Conservation (phyloP, 2,329 filamentous ascomycete species). For the Biscogniauxia sp. region DNA sequence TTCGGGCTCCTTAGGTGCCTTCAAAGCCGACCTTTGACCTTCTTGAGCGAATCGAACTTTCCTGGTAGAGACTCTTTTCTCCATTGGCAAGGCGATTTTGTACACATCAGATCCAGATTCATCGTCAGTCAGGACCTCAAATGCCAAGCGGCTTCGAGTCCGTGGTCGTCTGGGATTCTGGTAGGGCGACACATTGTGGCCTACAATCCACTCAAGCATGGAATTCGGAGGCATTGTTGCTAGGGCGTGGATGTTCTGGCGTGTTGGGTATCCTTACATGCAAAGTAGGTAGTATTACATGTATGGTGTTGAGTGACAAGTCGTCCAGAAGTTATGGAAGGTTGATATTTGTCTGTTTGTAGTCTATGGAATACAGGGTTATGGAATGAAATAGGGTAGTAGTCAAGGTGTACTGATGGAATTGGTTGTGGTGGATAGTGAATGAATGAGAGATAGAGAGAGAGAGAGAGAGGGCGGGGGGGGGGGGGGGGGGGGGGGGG, state of each 20-base stretch:
- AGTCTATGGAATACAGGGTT: not conserved
- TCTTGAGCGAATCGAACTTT: conserved; percentile 18
- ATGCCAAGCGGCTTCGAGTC: conserved; percentile 26
- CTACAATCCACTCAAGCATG: conserved; percentile 39
- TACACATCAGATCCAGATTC: conserved; percentile 49
- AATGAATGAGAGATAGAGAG: no score
- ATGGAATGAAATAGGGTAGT: not conserved
- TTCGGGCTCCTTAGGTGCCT: conserved; percentile 23
- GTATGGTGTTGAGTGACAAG: not conserved
- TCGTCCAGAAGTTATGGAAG: not conserved
- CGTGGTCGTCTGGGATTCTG: conserved; percentile 12
- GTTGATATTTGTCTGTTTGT: not conserved
- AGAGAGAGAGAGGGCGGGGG: no score
- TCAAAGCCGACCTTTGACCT: conserved; percentile 39
- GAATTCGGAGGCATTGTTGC: conserved; percentile 38
- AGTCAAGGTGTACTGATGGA: not conserved
- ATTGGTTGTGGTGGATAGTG: not conserved
- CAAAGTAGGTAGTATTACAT: not conserved
- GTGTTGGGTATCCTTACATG: no score
- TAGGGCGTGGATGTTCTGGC: not conserved
- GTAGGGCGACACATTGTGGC: conserved; percentile 33
- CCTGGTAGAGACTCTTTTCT: conserved; percentile 19
- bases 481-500: no score
- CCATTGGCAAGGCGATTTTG: conserved; percentile 48
- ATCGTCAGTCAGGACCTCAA: conserved; percentile 51